Evolutionary conservation across 805 yeast species (phyloP).

Genomic region (Hemisphaericaspora nanyangensis): DNA sequence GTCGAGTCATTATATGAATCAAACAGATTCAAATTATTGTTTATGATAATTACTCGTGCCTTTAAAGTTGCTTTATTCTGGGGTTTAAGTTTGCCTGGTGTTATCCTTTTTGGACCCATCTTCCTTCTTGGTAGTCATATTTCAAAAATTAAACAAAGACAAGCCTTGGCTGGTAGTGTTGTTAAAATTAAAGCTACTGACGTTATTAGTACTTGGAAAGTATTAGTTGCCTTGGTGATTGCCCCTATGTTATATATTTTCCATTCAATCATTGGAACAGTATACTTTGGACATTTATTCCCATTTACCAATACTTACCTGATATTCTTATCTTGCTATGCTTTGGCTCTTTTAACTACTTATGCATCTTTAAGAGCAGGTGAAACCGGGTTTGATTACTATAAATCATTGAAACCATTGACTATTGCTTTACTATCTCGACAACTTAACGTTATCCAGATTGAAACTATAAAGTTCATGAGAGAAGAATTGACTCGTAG

Average conservation of each 20-base stretch:
- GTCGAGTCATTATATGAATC: conserved; percentile 26
- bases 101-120: conserved; percentile 36
- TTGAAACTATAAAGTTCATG: conserved; percentile 26
- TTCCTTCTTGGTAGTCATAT: conserved; percentile 32
- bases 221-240: conserved; percentile 36
- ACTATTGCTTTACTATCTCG: conserved; percentile 29
- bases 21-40: conserved; percentile 18
- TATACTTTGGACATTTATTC: conserved; percentile 8
- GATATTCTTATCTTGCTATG: conserved; percentile 29
- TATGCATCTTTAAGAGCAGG: conserved; percentile 40
- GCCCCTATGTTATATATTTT: conserved; percentile 39
- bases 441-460: conserved; percentile 25
- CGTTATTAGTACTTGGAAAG: conserved; percentile 42
- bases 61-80: conserved; percentile 24
- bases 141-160: conserved; percentile 31
- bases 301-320: conserved; percentile 1
- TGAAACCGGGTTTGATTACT: conserved; percentile 40
- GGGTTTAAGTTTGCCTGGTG: conserved; percentile 36
- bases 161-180: conserved; percentile 35
- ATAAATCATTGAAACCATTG: conserved; percentile 37
- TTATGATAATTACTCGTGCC: conserved; percentile 23
- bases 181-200: conserved; percentile 41
- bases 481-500: conserved; percentile 22
- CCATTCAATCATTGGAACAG: conserved; percentile 33
- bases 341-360: conserved; percentile 36